Percentiles rank a stretch among this genome's conserved stretches.
phyloP scores from a whole-genome alignment of 2,329 filamentous ascomycete species.

The Fusarium nygamai region DNA sequence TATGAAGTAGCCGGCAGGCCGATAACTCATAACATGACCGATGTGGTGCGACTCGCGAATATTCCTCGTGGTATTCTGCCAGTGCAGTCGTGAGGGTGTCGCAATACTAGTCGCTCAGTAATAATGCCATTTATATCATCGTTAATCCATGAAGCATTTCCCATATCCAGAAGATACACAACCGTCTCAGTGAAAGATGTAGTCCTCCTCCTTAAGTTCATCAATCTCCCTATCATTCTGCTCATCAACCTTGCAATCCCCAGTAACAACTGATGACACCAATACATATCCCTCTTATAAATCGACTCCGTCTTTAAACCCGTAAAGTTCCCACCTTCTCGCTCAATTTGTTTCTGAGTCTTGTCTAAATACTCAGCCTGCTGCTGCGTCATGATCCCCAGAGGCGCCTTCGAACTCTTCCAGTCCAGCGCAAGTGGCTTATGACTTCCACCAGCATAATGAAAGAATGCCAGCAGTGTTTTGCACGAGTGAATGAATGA shows the following conservation, averaged over 20 bases:
- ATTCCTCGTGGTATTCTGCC: too few species aligned
- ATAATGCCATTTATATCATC: too few species aligned
- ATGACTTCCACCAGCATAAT: neutral
- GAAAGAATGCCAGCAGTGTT: neutral
- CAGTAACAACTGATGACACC: neutral
- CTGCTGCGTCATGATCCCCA: neutral
- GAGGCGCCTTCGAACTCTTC: neutral
- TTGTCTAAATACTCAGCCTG: neutral
- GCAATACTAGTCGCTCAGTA: too few species aligned
- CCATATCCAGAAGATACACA: too few species aligned
- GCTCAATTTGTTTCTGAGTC: neutral
- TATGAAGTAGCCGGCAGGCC: too few species aligned
- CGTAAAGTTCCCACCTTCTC: rapidly evolving
- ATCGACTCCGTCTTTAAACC: neutral
- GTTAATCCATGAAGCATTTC: too few species aligned
- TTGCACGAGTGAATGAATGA: neutral
- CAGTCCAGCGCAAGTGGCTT: rapidly evolving
- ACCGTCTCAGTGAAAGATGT: neutral
- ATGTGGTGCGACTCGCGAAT: too few species aligned
- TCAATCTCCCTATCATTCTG: neutral
- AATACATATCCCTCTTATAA: neutral
- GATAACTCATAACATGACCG: too few species aligned
- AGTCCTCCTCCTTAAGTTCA: neutral
- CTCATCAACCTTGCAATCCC: neutral
- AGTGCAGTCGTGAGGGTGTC: too few species aligned